Evolutionary conservation across 2,329 filamentous ascomycete genomes (phyloP).

Genomic region (Penicillium sp.): DNA sequence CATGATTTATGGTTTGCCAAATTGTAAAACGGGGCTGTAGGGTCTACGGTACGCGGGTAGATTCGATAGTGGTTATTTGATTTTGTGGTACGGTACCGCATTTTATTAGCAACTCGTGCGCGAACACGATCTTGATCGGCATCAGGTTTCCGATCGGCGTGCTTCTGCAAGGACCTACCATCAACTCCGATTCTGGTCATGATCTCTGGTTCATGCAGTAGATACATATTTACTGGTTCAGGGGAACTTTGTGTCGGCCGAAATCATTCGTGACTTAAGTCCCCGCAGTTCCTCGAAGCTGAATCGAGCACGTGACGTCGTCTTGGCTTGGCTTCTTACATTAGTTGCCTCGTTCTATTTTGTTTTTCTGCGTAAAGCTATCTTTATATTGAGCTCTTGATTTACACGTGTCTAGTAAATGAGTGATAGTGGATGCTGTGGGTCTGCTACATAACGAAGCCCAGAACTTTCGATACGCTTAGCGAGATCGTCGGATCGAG

Average conservation of each 20-base stretch:
- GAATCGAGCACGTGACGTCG: too few relatives aligned
- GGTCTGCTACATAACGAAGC: too few relatives aligned
- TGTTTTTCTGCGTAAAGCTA: background rate
- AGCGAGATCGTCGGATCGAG: too few relatives aligned
- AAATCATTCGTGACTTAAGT: background rate
- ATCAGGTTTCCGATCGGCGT: constrained; percentile 8
- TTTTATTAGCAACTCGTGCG: constrained; percentile 2
- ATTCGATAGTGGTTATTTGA: background rate
- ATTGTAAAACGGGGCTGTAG: background rate
- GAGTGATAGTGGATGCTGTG: too few relatives aligned
- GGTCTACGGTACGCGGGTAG: background rate
- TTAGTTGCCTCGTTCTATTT: too few relatives aligned
- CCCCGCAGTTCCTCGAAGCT: too few relatives aligned
- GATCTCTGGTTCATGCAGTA: background rate
- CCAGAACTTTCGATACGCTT: too few relatives aligned
- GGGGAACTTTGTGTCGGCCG: background rate
- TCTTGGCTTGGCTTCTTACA: too few relatives aligned
- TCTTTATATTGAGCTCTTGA: background rate
- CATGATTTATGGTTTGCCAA: too few relatives aligned
- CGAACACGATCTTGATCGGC: constrained; percentile 15
- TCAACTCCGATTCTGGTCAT: background rate
- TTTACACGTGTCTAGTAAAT: too few relatives aligned
- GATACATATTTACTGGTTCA: too few relatives aligned
- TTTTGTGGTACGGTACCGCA: background rate
- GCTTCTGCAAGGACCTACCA: background rate